Evolutionary conservation across 2,329 filamentous ascomycete species (phyloP).

Genomic region (Lecanicillium sp.): DNA sequence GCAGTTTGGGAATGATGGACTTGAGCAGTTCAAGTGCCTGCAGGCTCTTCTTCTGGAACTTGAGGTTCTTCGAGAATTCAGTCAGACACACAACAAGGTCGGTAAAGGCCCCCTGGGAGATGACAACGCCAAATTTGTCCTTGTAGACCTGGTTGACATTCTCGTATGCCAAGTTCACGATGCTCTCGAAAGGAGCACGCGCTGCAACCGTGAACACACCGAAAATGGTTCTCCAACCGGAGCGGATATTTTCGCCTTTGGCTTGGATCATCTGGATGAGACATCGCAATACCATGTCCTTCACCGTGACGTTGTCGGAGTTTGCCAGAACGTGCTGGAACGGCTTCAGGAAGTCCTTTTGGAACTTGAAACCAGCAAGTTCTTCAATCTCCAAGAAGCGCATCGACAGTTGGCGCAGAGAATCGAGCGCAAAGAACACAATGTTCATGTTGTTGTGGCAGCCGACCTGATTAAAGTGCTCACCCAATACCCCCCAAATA

Average conservation of each 20-base stretch:
- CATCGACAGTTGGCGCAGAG: conserved; percentile 91
- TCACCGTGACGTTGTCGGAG: conserved; percentile 82
- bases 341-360: conserved; percentile 97
- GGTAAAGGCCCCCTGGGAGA: conserved; percentile 92
- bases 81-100: conserved; percentile 95
- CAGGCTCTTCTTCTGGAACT: conserved; percentile 96
- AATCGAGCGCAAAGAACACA: conserved; percentile 96
- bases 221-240: conserved; percentile 99
- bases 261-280: conserved; percentile 99
- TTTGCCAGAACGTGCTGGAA: conserved; percentile 98
- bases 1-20: conserved; percentile 87
- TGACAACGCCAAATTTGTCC: conserved; percentile 89
- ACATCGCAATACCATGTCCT: conserved; percentile 94
- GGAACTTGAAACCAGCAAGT: conserved; percentile 96
- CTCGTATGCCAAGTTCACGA: conserved; percentile 94
- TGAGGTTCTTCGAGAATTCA: conserved; percentile 97
- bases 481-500: conserved; percentile 95
- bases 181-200: conserved; percentile 84
- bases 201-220: conserved; percentile 96
- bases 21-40: conserved; percentile 94
- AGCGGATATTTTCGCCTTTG: conserved; percentile 90
- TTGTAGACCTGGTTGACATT: conserved; percentile 95
- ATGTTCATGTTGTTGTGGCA: conserved; percentile 95
- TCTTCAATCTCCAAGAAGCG: conserved; percentile 98
- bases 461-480: conserved; percentile 97